Base-by-base conservation (phyloP, 441 rosid species). In the Adansonia madagascariensis region DNA sequence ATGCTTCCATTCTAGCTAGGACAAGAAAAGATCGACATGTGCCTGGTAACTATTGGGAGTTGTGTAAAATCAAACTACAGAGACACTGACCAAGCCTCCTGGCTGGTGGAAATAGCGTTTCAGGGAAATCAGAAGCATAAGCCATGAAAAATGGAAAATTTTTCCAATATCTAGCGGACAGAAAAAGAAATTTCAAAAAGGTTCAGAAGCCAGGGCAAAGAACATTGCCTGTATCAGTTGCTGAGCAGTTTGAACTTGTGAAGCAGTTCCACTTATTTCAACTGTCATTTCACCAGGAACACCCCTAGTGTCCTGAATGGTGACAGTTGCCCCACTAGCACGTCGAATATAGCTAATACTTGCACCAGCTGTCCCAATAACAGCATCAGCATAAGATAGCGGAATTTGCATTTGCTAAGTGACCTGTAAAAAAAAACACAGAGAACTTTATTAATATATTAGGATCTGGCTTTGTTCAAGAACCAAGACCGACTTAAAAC, bases 231-330 rank as follows among this genome's bases (percentile, higher is more conserved):
- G 94, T 82, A 94, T 91, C 56, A 96, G 86, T 84, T 96, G 99
- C 92, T 91, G 91, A 69, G 99, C 98, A n/a, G 94, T 90, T 87
- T 96, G 99, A 73, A 91, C 99, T 88, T 94, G 94, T 15, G 93
- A 89, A 64, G 94, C 97, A 81, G 95, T 86, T 80, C 98, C 99
- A 80, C 98, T 96, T 77, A 96, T 91, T 82, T 96, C 99, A 35
- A 96, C 98, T 0, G 98, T 96, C 99, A 96, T 96, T 83, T 94
- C 98, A 72, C 92, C 97, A 77, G 98, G 98, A 82, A 86, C 94
- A 41, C 98, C 98, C 79, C 97, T 91, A 43, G 94, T 89, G 88
- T 96, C 98, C 79, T 96, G 99, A 80, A 94, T 91, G 9, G 98
- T 94, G 71, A 94, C 95, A 65, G 98, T 91, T 74, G 99, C 98